Percentiles rank a stretch among this genome's conserved stretches.
These are phyloP conservation scores for Pezicula radicicola DNA, from an alignment of 2,329 filamentous ascomycete genomes.

Conservation along the genomic window DNA sequence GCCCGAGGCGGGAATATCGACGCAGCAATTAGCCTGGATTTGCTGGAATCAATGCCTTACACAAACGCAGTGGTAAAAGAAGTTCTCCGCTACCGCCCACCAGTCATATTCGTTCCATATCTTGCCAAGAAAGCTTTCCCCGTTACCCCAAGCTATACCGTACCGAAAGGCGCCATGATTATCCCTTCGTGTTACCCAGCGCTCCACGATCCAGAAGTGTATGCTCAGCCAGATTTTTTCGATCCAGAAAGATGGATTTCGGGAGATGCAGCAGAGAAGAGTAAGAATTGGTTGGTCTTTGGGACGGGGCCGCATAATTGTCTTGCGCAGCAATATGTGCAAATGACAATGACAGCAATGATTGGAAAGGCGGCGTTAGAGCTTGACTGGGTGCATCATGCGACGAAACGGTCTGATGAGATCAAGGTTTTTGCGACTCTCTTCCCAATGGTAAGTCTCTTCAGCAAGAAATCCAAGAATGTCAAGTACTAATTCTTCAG, in stretches of 20 bases:
- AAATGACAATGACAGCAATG: conserved; percentile 47
- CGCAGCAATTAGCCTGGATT: conserved; percentile 38
- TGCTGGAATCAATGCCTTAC: conserved; percentile 47
- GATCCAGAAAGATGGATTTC: conserved; percentile 51
- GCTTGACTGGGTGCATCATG: conserved; percentile 47
- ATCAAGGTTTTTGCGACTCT: conserved; percentile 90
- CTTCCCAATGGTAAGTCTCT: conserved; percentile 77
- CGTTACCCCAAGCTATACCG: conserved; percentile 44
- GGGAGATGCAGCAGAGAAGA: conserved; percentile 46
- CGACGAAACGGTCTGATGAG: conserved; percentile 45
- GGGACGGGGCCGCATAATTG: conserved; percentile 49
- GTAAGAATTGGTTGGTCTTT: conserved; percentile 53
- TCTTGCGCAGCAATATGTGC: conserved; percentile 46
- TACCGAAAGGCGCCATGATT: conserved; percentile 46
- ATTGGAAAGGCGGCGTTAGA: conserved; percentile 50
- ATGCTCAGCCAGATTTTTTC: conserved; percentile 43
- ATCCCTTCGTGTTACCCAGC: conserved; percentile 50
- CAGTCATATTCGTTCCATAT: conserved; percentile 53
- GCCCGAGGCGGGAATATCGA: conserved; percentile 39
- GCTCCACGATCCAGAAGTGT: conserved; percentile 45
- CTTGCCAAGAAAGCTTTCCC: conserved; percentile 44
- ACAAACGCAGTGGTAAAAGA: conserved; percentile 52
- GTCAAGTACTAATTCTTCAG: conserved; percentile 37
- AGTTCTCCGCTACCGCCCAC: conserved; percentile 47
- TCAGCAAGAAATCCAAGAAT: background rate